Evolutionary conservation across 176 grass and related monocot genomes (phyloP).

Genomic region (Coix lacrymajobi): DNA sequence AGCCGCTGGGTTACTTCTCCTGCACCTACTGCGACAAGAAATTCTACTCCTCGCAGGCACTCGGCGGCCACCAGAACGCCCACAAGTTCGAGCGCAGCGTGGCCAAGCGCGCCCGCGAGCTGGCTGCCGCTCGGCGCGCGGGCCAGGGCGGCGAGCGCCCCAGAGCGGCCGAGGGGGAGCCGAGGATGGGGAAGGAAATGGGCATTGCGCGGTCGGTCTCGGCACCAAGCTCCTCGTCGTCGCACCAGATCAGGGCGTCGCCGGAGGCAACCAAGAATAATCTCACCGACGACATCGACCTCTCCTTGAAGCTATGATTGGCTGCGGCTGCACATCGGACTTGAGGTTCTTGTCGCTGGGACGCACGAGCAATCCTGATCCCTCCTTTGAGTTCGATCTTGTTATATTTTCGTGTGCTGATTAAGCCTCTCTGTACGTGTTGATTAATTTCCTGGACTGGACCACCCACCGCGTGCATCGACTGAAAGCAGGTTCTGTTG

Average conservation of each 20-base stretch:
- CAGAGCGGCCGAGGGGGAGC: background rate
- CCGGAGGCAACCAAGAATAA: conserved; percentile 20
- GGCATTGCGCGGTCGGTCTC: conserved; percentile 9
- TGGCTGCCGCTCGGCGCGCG: conserved; percentile 16
- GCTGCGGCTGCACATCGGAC: background rate
- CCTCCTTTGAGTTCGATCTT: background rate
- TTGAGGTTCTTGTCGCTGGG: background rate
- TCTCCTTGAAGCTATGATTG: conserved; percentile 70
- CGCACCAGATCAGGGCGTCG: background rate
- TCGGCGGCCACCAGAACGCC: conserved; percentile 92
- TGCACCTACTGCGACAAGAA: conserved; percentile 84
- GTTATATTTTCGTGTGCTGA: background rate
- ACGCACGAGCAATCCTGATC: background rate
- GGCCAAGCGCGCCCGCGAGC: conserved; percentile 47
- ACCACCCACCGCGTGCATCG: no score
- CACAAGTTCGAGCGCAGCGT: conserved; percentile 87
- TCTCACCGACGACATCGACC: conserved; percentile 49
- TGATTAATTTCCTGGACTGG: background rate
- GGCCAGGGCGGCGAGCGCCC: background rate
- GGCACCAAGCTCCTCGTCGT: conserved; percentile 28
- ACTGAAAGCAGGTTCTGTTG: conserved; percentile 2
- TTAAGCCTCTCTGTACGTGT: background rate
- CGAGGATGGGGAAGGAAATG: conserved; percentile 4
- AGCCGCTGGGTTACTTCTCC: conserved; percentile 57
- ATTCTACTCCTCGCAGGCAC: conserved; percentile 85